Evolutionary conservation across 495 filamentous ascomycete species (phyloP).

Genomic region (Neurospora sp.): DNA sequence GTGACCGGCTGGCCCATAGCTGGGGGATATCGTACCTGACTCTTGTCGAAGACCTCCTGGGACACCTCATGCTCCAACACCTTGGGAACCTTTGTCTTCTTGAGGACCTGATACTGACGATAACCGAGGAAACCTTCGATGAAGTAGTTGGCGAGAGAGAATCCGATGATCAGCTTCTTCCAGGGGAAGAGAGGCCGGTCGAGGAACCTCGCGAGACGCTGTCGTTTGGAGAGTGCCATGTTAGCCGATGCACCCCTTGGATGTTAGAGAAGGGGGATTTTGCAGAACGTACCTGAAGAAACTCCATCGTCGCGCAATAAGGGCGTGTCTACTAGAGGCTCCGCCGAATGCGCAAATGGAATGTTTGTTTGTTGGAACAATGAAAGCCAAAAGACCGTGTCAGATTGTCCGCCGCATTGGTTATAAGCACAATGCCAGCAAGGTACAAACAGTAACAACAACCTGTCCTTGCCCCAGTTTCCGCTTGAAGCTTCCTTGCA

Average conservation of each 20-base stretch:
- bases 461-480: neutral
- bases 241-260: neutral
- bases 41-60: slow-evolving; percentile 87
- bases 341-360: slow-evolving; percentile 3
- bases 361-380: slow-evolving; percentile 9
- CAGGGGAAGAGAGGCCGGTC: slow-evolving; percentile 92
- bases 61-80: slow-evolving; percentile 78
- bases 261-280: neutral
- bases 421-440: neutral
- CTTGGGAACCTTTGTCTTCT: slow-evolving; percentile 68
- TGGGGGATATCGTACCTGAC: slow-evolving; percentile 38
- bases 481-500: neutral
- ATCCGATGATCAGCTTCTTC: slow-evolving; percentile 92
- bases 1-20: slow-evolving; percentile 28
- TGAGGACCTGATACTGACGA: slow-evolving; percentile 78
- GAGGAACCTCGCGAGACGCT: slow-evolving; percentile 80
- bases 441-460: slow-evolving; percentile 1
- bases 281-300: slow-evolving; percentile 37
- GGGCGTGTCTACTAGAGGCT: slow-evolving; percentile 9
- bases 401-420: neutral
- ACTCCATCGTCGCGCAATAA: slow-evolving; percentile 32
- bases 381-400: neutral
- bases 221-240: slow-evolving; percentile 5
- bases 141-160: slow-evolving; percentile 78
- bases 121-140: slow-evolving; percentile 78